phyloP scores from a whole-genome alignment of 2,329 filamentous ascomycete genomes.

The Exserohilum turcica region DNA sequence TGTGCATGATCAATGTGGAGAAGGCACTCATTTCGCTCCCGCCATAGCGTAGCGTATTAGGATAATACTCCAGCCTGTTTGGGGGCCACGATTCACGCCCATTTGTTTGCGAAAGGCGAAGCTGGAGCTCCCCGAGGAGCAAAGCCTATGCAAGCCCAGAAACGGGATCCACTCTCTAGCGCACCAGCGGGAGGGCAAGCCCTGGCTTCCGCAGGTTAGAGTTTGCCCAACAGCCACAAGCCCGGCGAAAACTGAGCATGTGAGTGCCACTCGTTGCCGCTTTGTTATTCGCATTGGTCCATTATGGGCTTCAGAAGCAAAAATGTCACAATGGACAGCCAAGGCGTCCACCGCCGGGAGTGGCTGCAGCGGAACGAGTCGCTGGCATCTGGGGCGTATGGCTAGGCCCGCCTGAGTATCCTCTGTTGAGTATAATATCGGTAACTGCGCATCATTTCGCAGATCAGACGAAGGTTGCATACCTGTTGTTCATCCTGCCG shows the following conservation, averaged over 20 bases:
- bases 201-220: slow-evolving; percentile 1
- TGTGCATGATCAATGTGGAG: slow-evolving; percentile 4
- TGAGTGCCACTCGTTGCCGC: slow-evolving; percentile 1
- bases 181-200: slow-evolving; percentile 2
- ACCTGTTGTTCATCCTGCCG: background rate
- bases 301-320: slow-evolving; percentile 9
- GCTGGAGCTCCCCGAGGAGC: background rate
- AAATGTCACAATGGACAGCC: slow-evolving; percentile 1
- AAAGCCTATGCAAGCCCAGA: background rate
- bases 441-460: background rate
- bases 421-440: slow-evolving; percentile 2
- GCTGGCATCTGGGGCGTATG: slow-evolving; percentile 5
- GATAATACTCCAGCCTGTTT: background rate
- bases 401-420: background rate
- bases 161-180: slow-evolving; percentile 7
- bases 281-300: slow-evolving; percentile 1
- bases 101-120: background rate
- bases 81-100: background rate
- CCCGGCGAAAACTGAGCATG: background rate
- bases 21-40: slow-evolving; percentile 4
- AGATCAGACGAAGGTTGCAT: background rate
- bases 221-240: slow-evolving; percentile 7
- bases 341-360: slow-evolving; percentile 5
- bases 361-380: slow-evolving; percentile 8
- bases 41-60: background rate